phyloP scores from a whole-genome alignment of 345 rosid species.

The Geranium brycei region DNA sequence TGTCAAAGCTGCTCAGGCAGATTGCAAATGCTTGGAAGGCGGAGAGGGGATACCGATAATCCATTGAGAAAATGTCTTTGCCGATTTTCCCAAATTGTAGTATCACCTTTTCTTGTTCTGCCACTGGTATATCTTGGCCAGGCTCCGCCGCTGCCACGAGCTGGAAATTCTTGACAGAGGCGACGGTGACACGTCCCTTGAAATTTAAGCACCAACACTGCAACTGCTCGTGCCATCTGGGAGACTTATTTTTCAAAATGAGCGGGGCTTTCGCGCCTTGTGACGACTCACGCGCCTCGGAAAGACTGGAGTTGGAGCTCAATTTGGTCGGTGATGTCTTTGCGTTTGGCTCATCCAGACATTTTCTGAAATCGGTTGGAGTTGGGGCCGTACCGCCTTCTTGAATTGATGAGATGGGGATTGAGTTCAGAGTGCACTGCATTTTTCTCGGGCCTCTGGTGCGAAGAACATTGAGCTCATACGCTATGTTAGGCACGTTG shows the following conservation, averaged over 20 bases:
- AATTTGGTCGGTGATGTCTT: slow-evolving; percentile 5
- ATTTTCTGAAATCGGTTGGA: slow-evolving; percentile 32
- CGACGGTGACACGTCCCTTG: slow-evolving; percentile 83
- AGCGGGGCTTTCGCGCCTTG: slow-evolving; percentile 22
- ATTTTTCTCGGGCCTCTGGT: slow-evolving; percentile 91
- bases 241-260: slow-evolving; percentile 71
- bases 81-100: slow-evolving; percentile 92
- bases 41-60: slow-evolving; percentile 85
- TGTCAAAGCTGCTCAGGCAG: slow-evolving; percentile 93
- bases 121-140: slow-evolving; percentile 32
- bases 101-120: slow-evolving; percentile 65
- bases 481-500: slow-evolving; percentile 41
- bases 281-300: slow-evolving; percentile 13
- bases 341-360: slow-evolving; percentile 11
- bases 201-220: slow-evolving; percentile 94
- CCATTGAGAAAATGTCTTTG: slow-evolving; percentile 90
- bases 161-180: slow-evolving; percentile 93
- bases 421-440: slow-evolving; percentile 56
- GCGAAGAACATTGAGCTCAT: slow-evolving; percentile 71
- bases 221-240: slow-evolving; percentile 94
- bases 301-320: slow-evolving; percentile 26
- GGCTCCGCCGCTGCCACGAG: slow-evolving; percentile 55
- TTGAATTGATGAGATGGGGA: slow-evolving; percentile 51
- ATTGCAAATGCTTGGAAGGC: slow-evolving; percentile 91
- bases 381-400: slow-evolving; percentile 51